These are phyloP conservation scores for Eremothecium sinecaudum DNA, from an alignment of 1,139 yeast species.

Conservation along the genomic window DNA sequence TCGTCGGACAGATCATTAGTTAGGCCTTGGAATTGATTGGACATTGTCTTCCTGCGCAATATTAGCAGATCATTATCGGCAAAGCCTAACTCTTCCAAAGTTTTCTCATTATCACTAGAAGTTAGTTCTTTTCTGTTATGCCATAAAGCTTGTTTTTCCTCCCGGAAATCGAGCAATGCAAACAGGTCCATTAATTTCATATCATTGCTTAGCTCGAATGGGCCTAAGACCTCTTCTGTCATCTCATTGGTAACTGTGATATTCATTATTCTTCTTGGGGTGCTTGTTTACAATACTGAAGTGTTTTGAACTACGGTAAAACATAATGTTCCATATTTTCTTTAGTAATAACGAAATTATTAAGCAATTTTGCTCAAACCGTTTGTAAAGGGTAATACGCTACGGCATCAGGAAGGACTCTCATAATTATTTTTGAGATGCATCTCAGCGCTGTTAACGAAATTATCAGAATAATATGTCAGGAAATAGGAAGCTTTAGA, in stretches of 20 bases:
- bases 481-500: too few relatives aligned
- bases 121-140: slow-evolving; percentile 40
- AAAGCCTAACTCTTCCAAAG: slow-evolving; percentile 42
- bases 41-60: slow-evolving; percentile 18
- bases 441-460: too few relatives aligned
- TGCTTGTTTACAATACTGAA: too few relatives aligned
- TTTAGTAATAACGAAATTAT: too few relatives aligned
- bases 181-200: slow-evolving; percentile 59
- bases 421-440: too few relatives aligned
- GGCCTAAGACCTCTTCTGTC: slow-evolving; percentile 25
- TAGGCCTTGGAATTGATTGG: not conserved
- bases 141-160: slow-evolving; percentile 40
- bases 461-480: too few relatives aligned
- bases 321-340: too few relatives aligned
- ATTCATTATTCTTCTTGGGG: too few relatives aligned
- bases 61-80: slow-evolving; percentile 52
- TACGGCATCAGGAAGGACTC: too few relatives aligned
- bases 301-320: too few relatives aligned
- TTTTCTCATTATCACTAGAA: slow-evolving; percentile 25
- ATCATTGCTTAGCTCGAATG: slow-evolving; percentile 42
- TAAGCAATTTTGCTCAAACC: too few relatives aligned
- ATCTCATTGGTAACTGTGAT: slow-evolving; percentile 27
- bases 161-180: slow-evolving; percentile 53
- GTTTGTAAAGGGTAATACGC: too few relatives aligned
- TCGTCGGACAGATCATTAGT: not conserved